Evolutionary conservation across 1,139 yeast genomes (phyloP).

Genomic region (Suhomyces maxii): DNA sequence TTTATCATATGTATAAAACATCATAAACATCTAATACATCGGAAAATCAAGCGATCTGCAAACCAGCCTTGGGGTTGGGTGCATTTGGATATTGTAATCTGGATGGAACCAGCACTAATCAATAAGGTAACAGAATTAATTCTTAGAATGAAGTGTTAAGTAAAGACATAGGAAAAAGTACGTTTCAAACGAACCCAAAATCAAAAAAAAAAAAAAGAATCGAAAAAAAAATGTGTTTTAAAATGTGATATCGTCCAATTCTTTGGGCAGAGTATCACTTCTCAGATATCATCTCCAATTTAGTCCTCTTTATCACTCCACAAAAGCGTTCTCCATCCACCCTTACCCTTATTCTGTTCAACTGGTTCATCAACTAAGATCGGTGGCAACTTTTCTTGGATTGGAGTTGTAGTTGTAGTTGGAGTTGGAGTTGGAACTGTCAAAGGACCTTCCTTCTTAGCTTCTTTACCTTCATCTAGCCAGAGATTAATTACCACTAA

Average conservation of each 20-base stretch:
- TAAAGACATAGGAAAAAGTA: too few relatives aligned
- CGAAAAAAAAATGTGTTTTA: too few relatives aligned
- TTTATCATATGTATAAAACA: neutral
- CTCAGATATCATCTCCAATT: neutral
- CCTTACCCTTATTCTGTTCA: neutral
- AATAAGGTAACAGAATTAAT: too few relatives aligned
- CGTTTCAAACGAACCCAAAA: too few relatives aligned
- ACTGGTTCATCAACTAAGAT: neutral
- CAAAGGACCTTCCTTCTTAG: neutral
- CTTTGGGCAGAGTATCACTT: too few relatives aligned
- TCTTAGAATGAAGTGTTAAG: too few relatives aligned
- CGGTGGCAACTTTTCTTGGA: neutral
- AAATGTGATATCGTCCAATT: too few relatives aligned
- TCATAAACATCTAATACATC: neutral
- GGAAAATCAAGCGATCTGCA: neutral
- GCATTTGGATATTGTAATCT: too few relatives aligned
- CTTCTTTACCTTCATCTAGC: constrained; percentile 10
- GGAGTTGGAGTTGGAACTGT: neutral
- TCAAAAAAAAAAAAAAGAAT: too few relatives aligned
- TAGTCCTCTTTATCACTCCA: constrained; percentile 1
- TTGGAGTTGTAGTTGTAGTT: neutral
- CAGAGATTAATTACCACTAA: constrained; percentile 31
- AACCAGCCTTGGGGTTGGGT: too few relatives aligned
- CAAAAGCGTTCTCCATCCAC: constrained; percentile 1
- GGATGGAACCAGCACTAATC: too few relatives aligned